These are phyloP conservation scores for Mucor piriformis DNA, from an alignment of 371 early-diverging fungal genomes.

Conservation along the genomic window DNA sequence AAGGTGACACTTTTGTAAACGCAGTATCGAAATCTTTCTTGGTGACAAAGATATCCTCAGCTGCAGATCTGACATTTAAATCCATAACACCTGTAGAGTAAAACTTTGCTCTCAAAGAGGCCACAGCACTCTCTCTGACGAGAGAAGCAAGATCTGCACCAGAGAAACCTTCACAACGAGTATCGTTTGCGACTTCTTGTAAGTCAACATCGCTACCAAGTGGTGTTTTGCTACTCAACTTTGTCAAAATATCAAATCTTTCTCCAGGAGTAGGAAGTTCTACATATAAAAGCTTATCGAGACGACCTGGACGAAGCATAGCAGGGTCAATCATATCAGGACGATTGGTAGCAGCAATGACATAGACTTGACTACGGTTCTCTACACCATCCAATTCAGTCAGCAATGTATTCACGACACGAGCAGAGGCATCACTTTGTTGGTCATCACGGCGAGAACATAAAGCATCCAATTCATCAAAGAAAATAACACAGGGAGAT, in stretches of 20 bases:
- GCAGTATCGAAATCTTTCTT: conserved; percentile 79
- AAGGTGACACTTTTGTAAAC: conserved; percentile 79
- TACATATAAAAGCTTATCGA: conserved; percentile 98
- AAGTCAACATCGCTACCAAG: conserved; percentile 73
- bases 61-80: conserved; percentile 12
- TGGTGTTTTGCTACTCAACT: conserved; percentile 84
- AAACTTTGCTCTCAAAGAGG: conserved; percentile 74
- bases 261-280: conserved; percentile 87
- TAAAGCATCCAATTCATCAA: conserved; percentile 99
- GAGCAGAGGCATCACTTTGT: conserved; percentile 88
- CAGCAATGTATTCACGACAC: conserved; percentile 98
- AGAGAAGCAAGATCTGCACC: conserved; percentile 97
- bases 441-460: conserved; percentile 78
- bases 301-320: conserved; percentile 97
- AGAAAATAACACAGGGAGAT: conserved; percentile 97
- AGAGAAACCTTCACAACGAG: conserved; percentile 78
- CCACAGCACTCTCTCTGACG: conserved; percentile 88
- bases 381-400: conserved; percentile 99
- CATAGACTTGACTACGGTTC: conserved; percentile 88
- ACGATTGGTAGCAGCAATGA: conserved; percentile 99
- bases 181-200: conserved; percentile 71
- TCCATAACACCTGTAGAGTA: conserved; percentile 35
- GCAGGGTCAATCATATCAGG: conserved; percentile 99
- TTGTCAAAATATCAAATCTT: conserved; percentile 87
- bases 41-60: conserved; percentile 62